Conservation (phyloP, 148 eudicot species). For the Amaranthus palmeri region DNA sequence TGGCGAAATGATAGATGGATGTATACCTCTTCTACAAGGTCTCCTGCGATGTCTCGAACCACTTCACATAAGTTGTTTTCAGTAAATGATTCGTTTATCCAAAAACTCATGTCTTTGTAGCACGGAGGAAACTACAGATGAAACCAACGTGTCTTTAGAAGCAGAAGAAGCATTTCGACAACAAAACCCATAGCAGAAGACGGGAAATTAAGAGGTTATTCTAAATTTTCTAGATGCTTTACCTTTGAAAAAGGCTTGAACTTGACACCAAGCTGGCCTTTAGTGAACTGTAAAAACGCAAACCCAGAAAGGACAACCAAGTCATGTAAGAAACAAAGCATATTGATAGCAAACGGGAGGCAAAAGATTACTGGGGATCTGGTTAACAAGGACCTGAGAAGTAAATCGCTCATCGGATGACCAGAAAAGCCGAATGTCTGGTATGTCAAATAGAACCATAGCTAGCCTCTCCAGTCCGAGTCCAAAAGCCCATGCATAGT, state of each 20-base stretch:
- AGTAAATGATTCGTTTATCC: slow-evolving; percentile 83
- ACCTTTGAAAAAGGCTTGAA: slow-evolving; percentile 98
- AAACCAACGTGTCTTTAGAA: background rate
- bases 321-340: background rate
- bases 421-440: slow-evolving; percentile 98
- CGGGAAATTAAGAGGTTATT: background rate
- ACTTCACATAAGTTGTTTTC: slow-evolving; percentile 96
- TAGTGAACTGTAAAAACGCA: slow-evolving; percentile 51
- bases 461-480: slow-evolving; percentile 96
- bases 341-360: background rate
- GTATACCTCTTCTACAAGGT: slow-evolving; percentile 88
- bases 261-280: slow-evolving; percentile 80
- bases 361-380: slow-evolving; percentile 1
- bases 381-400: slow-evolving; percentile 50
- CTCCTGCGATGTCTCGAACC: slow-evolving; percentile 90
- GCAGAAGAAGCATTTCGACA: background rate
- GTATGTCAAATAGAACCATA: slow-evolving; percentile 92
- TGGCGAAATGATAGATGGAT: background rate
- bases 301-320: slow-evolving; percentile 9
- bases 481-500: slow-evolving; percentile 98
- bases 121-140: slow-evolving; percentile 84
- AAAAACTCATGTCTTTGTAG: slow-evolving; percentile 94
- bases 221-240: slow-evolving; percentile 4
- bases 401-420: slow-evolving; percentile 80
- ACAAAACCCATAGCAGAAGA: background rate